phyloP scores from a whole-genome alignment of 108 stramenopile species.

The Craspedostauros australis region DNA sequence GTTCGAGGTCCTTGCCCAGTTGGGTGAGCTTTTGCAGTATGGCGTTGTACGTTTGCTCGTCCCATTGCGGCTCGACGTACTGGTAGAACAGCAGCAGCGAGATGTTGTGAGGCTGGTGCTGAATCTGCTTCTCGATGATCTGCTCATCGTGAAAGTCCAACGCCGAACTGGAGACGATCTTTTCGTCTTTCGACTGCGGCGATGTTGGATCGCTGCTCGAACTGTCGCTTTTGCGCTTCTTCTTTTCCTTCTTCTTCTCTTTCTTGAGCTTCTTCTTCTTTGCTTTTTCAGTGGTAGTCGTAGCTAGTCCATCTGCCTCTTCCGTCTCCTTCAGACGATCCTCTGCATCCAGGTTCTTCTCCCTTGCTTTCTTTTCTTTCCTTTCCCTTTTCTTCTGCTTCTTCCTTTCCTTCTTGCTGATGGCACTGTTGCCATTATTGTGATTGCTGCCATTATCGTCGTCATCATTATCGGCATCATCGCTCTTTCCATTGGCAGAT shows the following conservation, averaged over 20 bases:
- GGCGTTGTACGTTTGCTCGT: conserved; percentile 44
- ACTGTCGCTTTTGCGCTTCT: no score
- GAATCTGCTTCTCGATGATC: conserved; percentile 9
- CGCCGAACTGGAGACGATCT: conserved; percentile 20
- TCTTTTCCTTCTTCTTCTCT: no score
- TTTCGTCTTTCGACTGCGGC: background rate
- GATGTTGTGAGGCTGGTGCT: conserved; percentile 2
- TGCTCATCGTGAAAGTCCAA: conserved; percentile 31
- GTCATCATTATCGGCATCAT: background rate
- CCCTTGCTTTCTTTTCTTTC: conserved; percentile 4
- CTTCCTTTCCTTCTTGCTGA: conserved; percentile 14
- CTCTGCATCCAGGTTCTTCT: conserved; percentile 2
- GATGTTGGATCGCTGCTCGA: no score
- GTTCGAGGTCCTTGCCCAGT: conserved; percentile 30
- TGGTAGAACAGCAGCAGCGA: conserved; percentile 86
- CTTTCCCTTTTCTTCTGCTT: conserved; percentile 7
- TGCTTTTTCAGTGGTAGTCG: background rate
- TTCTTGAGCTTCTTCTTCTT: no score
- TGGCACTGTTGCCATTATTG: background rate
- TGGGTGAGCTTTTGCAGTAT: conserved; percentile 38
- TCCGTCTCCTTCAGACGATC: background rate
- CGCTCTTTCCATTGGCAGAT: background rate
- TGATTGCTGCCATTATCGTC: no score
- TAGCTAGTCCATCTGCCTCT: background rate
- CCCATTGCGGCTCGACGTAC: conserved; percentile 84